phyloP scores from a whole-genome alignment of 2,329 filamentous ascomycete genomes.

The Aphanocladium album region DNA sequence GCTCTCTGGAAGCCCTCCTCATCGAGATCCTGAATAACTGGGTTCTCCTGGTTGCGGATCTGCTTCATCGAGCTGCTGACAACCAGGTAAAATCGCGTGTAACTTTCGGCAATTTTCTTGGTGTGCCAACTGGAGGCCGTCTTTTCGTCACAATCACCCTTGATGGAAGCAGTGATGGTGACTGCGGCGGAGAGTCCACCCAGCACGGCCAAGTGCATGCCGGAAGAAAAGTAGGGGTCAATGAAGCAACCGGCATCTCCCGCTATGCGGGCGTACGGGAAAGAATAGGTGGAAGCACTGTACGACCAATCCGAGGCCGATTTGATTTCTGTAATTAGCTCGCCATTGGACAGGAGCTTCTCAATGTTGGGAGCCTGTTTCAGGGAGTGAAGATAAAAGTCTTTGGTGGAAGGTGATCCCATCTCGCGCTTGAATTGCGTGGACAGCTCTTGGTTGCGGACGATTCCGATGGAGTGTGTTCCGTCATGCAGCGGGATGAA shows the following conservation, averaged over 20 bases:
- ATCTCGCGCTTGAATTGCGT: slow-evolving; percentile 29
- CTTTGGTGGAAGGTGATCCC: slow-evolving; percentile 16
- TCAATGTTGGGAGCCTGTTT: slow-evolving; percentile 27
- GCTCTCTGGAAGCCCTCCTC: slow-evolving; percentile 39
- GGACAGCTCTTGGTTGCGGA: slow-evolving; percentile 34
- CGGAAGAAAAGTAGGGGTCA: slow-evolving; percentile 44
- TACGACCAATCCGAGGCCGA: slow-evolving; percentile 47
- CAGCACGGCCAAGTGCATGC: slow-evolving; percentile 40
- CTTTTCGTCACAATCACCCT: slow-evolving; percentile 33
- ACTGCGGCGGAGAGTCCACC: slow-evolving; percentile 41
- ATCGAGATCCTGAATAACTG: slow-evolving; percentile 36
- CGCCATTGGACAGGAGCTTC: slow-evolving; percentile 25
- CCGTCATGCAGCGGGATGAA: slow-evolving; percentile 45
- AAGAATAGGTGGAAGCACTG: slow-evolving; percentile 36
- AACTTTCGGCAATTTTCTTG: slow-evolving; percentile 39
- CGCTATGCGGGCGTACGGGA: slow-evolving; percentile 34
- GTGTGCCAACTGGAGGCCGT: slow-evolving; percentile 36
- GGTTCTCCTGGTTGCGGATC: slow-evolving; percentile 25
- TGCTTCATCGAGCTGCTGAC: slow-evolving; percentile 29
- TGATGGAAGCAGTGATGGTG: slow-evolving; percentile 36
- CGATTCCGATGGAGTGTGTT: slow-evolving; percentile 38
- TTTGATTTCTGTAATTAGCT: slow-evolving; percentile 32
- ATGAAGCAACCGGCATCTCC: slow-evolving; percentile 47
- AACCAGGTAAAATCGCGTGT: slow-evolving; percentile 42
- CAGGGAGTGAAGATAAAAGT: slow-evolving; percentile 32